Conservation (phyloP, 2,329 filamentous ascomycete species). For the Venturia oleaginea region DNA sequence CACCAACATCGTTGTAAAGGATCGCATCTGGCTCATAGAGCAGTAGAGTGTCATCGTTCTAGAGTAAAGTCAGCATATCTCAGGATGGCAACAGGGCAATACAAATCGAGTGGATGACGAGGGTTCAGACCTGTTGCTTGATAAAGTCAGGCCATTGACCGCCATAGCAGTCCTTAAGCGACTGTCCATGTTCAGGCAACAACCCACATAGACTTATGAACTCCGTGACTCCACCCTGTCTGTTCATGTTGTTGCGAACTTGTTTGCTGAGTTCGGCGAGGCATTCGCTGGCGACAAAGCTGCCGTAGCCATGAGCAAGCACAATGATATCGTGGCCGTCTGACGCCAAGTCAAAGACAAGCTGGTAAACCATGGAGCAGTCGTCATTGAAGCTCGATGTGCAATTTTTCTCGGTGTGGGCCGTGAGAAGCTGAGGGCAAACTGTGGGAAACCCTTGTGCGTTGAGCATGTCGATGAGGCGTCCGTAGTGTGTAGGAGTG, state of each 20-base stretch:
- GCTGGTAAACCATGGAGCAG: conserved; percentile 2
- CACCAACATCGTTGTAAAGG: conserved; percentile 7
- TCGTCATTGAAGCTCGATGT: conserved; percentile 7
- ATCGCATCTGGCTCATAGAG: background rate
- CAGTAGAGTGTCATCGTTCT: background rate
- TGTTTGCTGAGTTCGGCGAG: conserved; percentile 8
- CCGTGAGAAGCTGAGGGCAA: conserved; percentile 7
- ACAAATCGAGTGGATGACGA: background rate
- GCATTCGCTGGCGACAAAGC: conserved; percentile 7
- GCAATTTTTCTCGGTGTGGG: background rate
- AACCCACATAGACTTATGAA: background rate
- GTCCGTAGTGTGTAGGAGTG: background rate
- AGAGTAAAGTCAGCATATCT: background rate
- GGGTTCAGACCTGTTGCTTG: background rate
- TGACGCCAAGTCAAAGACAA: conserved; percentile 5
- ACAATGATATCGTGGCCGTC: conserved; percentile 5
- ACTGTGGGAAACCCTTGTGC: conserved; percentile 3
- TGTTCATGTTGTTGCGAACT: background rate
- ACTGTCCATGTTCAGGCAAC: background rate
- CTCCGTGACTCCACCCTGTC: background rate
- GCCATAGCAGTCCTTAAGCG: background rate
- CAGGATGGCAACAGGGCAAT: too few species aligned
- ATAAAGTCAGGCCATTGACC: conserved; percentile 7
- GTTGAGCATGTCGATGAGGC: conserved; percentile 7
- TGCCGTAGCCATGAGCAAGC: conserved; percentile 10